These are phyloP conservation scores for Solanum sitiens DNA, from an alignment of 257 asterid species.

Conservation along the genomic window DNA sequence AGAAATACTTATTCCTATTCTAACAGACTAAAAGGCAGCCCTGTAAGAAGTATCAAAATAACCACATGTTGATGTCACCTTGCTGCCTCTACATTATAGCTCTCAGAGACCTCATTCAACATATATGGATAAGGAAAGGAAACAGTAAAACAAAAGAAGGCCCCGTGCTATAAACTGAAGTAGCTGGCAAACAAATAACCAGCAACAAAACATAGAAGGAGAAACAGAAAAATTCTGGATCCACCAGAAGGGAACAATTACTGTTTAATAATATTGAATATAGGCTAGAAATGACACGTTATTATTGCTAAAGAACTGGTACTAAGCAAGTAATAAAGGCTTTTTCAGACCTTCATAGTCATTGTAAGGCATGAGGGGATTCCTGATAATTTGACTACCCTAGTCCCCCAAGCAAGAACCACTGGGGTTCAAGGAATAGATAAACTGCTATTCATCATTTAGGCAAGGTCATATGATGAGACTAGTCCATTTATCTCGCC, in stretches of 20 bases:
- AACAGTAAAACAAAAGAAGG: neutral
- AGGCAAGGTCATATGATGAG: neutral
- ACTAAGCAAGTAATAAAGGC: neutral
- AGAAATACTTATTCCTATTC: no score
- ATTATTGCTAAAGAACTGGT: neutral
- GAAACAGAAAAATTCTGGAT: neutral
- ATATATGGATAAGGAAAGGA: neutral
- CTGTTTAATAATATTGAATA: neutral
- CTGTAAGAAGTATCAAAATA: neutral
- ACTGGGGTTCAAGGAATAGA: neutral
- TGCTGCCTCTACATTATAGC: neutral
- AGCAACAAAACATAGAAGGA: neutral
- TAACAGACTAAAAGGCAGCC: neutral
- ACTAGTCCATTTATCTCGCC: neutral
- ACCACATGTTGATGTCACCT: neutral
- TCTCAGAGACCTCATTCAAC: neutral
- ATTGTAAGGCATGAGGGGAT: neutral
- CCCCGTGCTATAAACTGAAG: neutral
- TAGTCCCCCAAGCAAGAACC: neutral
- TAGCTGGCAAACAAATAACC: neutral
- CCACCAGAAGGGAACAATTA: neutral
- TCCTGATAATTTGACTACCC: neutral
- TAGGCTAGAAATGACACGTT: neutral
- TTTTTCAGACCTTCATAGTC: neutral
- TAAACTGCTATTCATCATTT: neutral